Evolutionary conservation across 768 basidiomycete species (phyloP), one percentile per base, ranked within the genome.

Genomic region (Leucocoprinus sp.): DNA sequence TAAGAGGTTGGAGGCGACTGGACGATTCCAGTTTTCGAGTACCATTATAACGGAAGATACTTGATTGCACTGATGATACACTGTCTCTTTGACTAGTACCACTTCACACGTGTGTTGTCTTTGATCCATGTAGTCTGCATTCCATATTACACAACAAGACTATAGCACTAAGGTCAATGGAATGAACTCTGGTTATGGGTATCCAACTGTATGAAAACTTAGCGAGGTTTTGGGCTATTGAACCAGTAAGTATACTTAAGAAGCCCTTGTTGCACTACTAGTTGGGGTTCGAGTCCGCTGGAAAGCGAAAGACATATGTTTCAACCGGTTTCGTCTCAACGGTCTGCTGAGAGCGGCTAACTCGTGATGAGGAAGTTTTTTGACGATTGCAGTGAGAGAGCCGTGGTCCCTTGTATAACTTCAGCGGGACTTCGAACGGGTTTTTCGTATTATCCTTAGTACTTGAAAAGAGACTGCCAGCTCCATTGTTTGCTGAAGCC

Each of bases 1-100:
- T 27, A 72, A 76, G 52, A 70, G 93, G 15, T 59, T 96, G 50
- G 71, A 75, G 49, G 66, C 63, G 17, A 77, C 71, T 6, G 80
- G 76, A 0, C 59, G 63, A 41, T 74, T 90, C 42, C 62, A 72
- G 43, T 76, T 86, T 52, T 71, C 73, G 26, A 80, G 72, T 52
- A 65, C 66, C 33, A 59, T 83, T 19, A 49, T 78, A 29, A 59
- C 50, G 12, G 51, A 58, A 24, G 54, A 26, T 12, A 45, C 17
- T 8, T 56, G 57, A 19, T 9, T 22, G 17, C 33, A 48, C 12
- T 48, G 27, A 22, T 31, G n/a, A n/a, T n/a, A n/a, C n/a, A n/a
- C n/a, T n/a, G n/a, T n/a, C n/a, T n/a, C n/a, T 4, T 21, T 37
- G 9, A 22, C 11, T 27, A 40, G 8, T 40, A 27, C 31, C 38